Evolutionary conservation across 2,329 filamentous ascomycete species (phyloP).

Genomic region (Fusarium tanahbumbuense): DNA sequence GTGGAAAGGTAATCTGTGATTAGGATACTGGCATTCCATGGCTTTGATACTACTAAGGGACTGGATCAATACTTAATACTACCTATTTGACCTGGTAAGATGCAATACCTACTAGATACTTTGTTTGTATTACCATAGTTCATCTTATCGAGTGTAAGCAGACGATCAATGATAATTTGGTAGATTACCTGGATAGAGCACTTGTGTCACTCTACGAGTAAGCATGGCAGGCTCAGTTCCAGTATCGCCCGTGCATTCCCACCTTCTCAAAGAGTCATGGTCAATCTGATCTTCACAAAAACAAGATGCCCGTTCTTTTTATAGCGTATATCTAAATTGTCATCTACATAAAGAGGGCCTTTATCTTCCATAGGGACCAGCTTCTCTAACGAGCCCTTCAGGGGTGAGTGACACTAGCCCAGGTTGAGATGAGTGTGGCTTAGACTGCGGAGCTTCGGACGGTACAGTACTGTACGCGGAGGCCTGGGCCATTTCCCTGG

Average conservation of each 20-base stretch:
- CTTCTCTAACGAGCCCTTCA: slow-evolving; percentile 9
- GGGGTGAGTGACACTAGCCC: slow-evolving; percentile 18
- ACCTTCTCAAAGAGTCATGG: background rate
- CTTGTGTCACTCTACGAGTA: slow-evolving; percentile 9
- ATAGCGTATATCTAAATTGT: slow-evolving; percentile 28
- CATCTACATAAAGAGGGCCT: slow-evolving; percentile 13
- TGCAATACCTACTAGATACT: background rate
- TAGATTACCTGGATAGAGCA: background rate
- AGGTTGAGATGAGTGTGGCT: slow-evolving; percentile 40
- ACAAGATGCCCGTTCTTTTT: slow-evolving; percentile 24
- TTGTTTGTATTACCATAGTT: background rate
- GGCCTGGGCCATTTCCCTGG: background rate
- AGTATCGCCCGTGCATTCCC: background rate
- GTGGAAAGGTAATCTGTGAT: background rate
- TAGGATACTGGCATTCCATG: background rate
- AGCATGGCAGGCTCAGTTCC: background rate
- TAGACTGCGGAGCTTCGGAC: slow-evolving; percentile 36
- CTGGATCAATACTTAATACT: background rate
- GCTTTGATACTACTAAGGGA: background rate
- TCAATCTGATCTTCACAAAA: slow-evolving; percentile 1
- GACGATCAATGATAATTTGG: background rate
- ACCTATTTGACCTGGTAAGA: background rate
- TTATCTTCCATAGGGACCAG: slow-evolving; percentile 4
- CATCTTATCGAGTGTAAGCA: background rate
- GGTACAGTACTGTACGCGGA: slow-evolving; percentile 39